These are phyloP conservation scores for Boletus sp. DNA, from an alignment of 768 basidiomycete genomes.

Conservation along the genomic window DNA sequence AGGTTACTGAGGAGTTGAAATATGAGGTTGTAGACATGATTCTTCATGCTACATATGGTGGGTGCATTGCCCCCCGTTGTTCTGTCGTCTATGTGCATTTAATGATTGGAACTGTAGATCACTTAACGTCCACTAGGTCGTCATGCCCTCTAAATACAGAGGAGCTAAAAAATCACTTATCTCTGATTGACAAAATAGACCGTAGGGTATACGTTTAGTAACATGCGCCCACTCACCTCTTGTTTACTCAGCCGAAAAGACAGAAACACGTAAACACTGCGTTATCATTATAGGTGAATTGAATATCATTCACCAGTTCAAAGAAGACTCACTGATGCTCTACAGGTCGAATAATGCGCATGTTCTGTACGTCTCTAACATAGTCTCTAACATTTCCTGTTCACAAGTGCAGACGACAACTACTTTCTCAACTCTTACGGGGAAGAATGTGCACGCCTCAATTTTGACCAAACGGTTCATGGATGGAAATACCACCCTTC, in stretches of 20 bases:
- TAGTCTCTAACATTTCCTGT: background rate
- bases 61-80: background rate
- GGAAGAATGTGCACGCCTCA: slow-evolving; percentile 42
- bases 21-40: slow-evolving; percentile 27
- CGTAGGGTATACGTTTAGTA: slow-evolving; percentile 10
- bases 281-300: slow-evolving; percentile 21
- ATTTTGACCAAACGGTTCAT: slow-evolving; percentile 33
- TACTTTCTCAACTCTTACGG: slow-evolving; percentile 44
- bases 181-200: slow-evolving; percentile 27
- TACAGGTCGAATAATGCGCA: slow-evolving; percentile 31
- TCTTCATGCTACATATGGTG: slow-evolving; percentile 27
- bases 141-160: slow-evolving; percentile 18
- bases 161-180: slow-evolving; percentile 21
- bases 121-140: slow-evolving; percentile 27
- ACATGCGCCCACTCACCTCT: background rate
- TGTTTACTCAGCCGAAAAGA: slow-evolving; percentile 8
- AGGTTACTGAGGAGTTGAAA: slow-evolving; percentile 23
- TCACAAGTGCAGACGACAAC: slow-evolving; percentile 29
- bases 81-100: background rate
- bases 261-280: slow-evolving; percentile 11
- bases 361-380: slow-evolving; percentile 22
- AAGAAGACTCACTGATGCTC: slow-evolving; percentile 2
- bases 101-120: slow-evolving; percentile 14
- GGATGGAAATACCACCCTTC: slow-evolving; percentile 31
- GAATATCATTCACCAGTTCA: background rate